Percentiles rank a stretch among this genome's conserved stretches.
phyloP scores from a whole-genome alignment of 2,329 filamentous ascomycete species.

The Thyridium curvatum region DNA sequence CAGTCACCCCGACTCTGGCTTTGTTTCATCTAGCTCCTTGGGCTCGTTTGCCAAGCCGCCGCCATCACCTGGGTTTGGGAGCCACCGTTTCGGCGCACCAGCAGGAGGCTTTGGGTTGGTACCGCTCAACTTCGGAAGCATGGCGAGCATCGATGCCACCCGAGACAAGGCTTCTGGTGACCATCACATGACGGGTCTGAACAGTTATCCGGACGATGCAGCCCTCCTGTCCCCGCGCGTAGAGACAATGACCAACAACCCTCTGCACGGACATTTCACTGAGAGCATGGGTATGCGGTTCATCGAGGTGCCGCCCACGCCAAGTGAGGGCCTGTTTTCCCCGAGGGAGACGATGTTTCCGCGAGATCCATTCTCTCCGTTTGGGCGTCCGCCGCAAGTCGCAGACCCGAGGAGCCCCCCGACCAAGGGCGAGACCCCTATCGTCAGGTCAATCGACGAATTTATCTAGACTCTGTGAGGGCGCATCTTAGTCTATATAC shows the following conservation, averaged over 20 bases:
- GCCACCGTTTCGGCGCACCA: conserved; percentile 28
- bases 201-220: conserved; percentile 37
- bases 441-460: conserved; percentile 73
- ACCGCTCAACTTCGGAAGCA: conserved; percentile 23
- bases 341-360: conserved; percentile 46
- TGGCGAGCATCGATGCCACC: conserved; percentile 11
- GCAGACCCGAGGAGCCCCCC: conserved; percentile 70
- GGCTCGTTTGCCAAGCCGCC: conserved; percentile 28
- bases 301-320: conserved; percentile 44
- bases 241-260: conserved; percentile 66
- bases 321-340: conserved; percentile 46
- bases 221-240: conserved; percentile 65
- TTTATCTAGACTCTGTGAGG: conserved; percentile 51
- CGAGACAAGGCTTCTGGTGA: conserved; percentile 11
- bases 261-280: conserved; percentile 44
- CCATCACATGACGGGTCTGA: conserved; percentile 28
- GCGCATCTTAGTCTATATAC: too few species aligned
- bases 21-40: conserved; percentile 14
- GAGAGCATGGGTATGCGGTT: conserved; percentile 44
- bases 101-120: conserved; percentile 35
- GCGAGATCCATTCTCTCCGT: conserved; percentile 44
- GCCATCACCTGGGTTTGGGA: conserved; percentile 38
- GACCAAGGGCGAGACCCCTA: conserved; percentile 66
- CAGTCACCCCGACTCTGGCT: conserved; percentile 20
- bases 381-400: conserved; percentile 42